Conservation (phyloP, 306 rosid species). For the Rosa multiflora region DNA sequence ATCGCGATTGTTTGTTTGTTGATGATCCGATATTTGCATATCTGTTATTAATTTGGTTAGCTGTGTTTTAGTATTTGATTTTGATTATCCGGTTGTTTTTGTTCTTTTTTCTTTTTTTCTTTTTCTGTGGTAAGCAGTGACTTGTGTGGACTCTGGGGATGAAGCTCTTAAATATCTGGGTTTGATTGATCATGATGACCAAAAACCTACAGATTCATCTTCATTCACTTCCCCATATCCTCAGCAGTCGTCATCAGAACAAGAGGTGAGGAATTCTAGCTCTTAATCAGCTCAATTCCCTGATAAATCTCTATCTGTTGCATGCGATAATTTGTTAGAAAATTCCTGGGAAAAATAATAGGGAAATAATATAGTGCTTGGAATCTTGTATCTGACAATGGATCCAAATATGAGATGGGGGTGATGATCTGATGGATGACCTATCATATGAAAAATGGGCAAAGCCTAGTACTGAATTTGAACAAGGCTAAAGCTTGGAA, state of each 20-base stretch:
- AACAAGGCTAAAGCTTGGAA: not conserved
- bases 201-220: conserved; percentile 28
- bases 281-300: not conserved
- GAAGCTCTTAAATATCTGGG: conserved; percentile 90
- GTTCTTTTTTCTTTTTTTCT: not conserved
- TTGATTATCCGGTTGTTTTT: not conserved
- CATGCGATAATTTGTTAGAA: not conserved
- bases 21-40: not conserved
- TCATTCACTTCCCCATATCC: conserved; percentile 29
- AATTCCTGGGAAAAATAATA: not conserved
- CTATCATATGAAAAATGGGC: not conserved
- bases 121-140: conserved; percentile 49
- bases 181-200: conserved; percentile 47
- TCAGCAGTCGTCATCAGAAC: conserved; percentile 14
- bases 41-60: not conserved
- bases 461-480: not conserved
- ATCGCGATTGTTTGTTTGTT: not conserved
- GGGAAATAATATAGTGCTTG: not conserved
- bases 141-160: conserved; percentile 91
- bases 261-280: conserved; percentile 30
- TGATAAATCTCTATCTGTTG: not conserved
- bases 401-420: not conserved
- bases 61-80: not conserved
- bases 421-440: not conserved
- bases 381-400: conserved; percentile 1